A percentile compares a stretch with the other conserved stretches of the same genome.
phyloP scores from a whole-genome alignment of 192 early-diverging fungal genomes.

The Kappamyces sp. region DNA sequence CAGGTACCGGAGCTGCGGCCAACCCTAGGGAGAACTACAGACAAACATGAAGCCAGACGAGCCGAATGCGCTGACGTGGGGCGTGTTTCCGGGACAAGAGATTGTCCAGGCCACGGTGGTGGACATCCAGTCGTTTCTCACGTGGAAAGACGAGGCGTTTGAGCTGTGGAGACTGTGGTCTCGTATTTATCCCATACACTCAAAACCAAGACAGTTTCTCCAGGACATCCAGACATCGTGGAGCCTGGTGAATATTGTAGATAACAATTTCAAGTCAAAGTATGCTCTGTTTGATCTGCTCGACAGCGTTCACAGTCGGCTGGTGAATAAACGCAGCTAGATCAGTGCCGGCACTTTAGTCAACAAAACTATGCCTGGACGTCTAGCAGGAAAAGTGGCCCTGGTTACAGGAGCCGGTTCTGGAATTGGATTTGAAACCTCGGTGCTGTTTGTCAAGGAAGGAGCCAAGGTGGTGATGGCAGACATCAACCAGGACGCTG shows the following conservation, averaged over 20 bases:
- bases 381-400: conserved; percentile 67
- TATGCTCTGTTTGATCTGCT: conserved; percentile 69
- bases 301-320: conserved; percentile 15
- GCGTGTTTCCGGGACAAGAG: conserved; percentile 95
- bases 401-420: conserved; percentile 71
- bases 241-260: conserved; percentile 90
- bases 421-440: conserved; percentile 67
- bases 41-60: conserved; percentile 83
- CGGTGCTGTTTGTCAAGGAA: conserved; percentile 70
- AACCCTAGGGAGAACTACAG: conserved; percentile 67
- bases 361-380: conserved; percentile 22
- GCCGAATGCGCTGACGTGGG: conserved; percentile 97
- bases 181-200: conserved; percentile 52
- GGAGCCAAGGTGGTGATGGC: conserved; percentile 69
- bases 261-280: conserved; percentile 84
- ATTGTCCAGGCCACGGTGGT: conserved; percentile 96
- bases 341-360: not conserved
- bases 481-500: conserved; percentile 68
- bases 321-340: not conserved
- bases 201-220: conserved; percentile 52
- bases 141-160: conserved; percentile 97
- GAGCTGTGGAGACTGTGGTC: conserved; percentile 90
- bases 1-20: conserved; percentile 21
- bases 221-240: conserved; percentile 61
- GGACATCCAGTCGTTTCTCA: conserved; percentile 78